Conservation (phyloP, 352 stramenopile species). For the Phytophthora citricola region DNA sequence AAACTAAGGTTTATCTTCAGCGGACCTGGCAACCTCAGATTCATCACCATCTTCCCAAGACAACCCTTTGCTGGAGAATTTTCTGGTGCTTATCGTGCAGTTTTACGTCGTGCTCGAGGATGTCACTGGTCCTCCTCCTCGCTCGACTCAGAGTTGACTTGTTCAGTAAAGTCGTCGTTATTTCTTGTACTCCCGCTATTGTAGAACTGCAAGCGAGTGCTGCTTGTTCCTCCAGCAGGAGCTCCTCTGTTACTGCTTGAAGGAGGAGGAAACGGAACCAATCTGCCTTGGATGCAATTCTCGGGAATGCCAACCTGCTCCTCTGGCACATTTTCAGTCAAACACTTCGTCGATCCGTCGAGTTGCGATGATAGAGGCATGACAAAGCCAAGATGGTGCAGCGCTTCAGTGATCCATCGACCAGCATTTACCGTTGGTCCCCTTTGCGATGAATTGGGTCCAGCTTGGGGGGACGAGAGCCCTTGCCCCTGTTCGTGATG, state of each 20-base stretch:
- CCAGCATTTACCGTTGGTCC: constrained; percentile 14
- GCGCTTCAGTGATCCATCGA: constrained; percentile 45
- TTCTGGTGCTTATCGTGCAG: constrained; percentile 11
- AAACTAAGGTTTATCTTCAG: not conserved
- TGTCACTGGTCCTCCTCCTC: constrained; percentile 9
- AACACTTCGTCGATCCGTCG: not conserved
- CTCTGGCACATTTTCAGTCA: constrained; percentile 1
- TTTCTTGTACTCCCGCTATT: not conserved
- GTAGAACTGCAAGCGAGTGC: constrained; percentile 31
- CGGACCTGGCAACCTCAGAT: not conserved
- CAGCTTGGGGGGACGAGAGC: not conserved
- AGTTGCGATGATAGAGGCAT: constrained; percentile 26
- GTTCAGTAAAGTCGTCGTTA: constrained; percentile 2
- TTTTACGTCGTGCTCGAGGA: not conserved
- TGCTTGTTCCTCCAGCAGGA: constrained; percentile 4
- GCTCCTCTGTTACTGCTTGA: not conserved
- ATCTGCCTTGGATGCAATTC: constrained; percentile 43
- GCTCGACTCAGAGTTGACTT: not conserved
- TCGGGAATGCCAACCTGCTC: constrained; percentile 27
- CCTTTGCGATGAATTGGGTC: constrained; percentile 14
- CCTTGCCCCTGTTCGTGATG: constrained; percentile 26
- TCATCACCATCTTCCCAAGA: not conserved
- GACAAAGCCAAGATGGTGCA: constrained; percentile 51
- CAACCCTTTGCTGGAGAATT: not conserved
- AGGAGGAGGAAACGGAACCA: constrained; percentile 43